Base-by-base conservation (phyloP, 2,329 filamentous ascomycete species). In the Metarhizium humberi region DNA sequence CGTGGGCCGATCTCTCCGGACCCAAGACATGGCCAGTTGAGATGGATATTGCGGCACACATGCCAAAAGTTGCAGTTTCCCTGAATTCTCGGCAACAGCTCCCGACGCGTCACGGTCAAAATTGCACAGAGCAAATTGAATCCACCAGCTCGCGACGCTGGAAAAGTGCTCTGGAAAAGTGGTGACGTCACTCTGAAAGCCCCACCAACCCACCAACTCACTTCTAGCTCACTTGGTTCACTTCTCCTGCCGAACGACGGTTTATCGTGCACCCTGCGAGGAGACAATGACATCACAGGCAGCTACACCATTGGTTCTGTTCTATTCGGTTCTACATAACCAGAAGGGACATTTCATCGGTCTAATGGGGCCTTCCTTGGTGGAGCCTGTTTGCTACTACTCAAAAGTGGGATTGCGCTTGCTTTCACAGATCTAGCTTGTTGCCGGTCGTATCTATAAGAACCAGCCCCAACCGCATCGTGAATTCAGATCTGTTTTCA, bases 171-270 rank as follows among this genome's bases (percentile, higher is more conserved):
- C 16, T 43, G 20, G 40, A n/a, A 30, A 11, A 16, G 20, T 48
- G 45, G 25, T 57, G 55, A 57, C 55, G 55, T 57, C 55, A 57
- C 25, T 50, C 11, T 29, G 18, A 42, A 48, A 34, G 42, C 52
- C 29, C 14, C 40, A 25, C 25, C 25, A 25, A 25, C 52, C 55
- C 55, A 25, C 52, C 25, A 56, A 20, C 20, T 14, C 30, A 50
- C 30, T 47, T 18, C 49, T 7, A 45, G 34, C 5, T 29, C 16
- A n/a, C 14, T 34, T 6, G 20, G 25, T 25, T 25, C 25, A 4
- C 25, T 25, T 25, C 25, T 25, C 25, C 32, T 34, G 18, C 34
- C 18, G 10, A 14, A 54, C 20, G 20, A 29, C 6, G 32, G 34
- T 4, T 16, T 13, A 42, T 34, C n/a, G 11, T 32, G 11, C 29